phyloP scores from a whole-genome alignment of 2,329 filamentous ascomycete species.

The Colletotrichum incanum region DNA sequence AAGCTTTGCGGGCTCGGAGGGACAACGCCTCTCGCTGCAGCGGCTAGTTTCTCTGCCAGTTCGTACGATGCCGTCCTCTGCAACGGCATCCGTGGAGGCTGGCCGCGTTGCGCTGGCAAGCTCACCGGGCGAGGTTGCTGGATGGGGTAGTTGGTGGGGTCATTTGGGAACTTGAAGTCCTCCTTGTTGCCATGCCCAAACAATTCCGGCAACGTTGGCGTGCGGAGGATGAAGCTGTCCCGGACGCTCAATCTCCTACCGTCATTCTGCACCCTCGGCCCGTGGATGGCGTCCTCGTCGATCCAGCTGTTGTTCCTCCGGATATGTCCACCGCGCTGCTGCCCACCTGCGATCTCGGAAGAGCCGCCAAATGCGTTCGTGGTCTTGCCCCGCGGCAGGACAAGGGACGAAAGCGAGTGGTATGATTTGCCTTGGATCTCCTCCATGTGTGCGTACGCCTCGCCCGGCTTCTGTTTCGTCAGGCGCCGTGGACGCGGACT shows the following conservation, averaged over 20 bases:
- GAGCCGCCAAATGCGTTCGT: constrained; percentile 47
- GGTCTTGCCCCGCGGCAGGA: constrained; percentile 47
- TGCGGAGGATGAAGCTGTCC: constrained; percentile 51
- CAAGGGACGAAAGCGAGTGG: constrained; percentile 28
- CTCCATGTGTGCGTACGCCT: constrained; percentile 29
- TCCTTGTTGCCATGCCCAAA: constrained; percentile 43
- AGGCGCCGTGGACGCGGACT: constrained; percentile 39
- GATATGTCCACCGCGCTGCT: constrained; percentile 18
- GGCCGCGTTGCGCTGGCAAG: constrained; percentile 10
- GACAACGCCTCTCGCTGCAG: constrained; percentile 42
- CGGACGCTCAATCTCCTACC: constrained; percentile 49
- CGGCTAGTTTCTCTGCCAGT: constrained; percentile 41
- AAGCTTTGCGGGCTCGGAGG: constrained; percentile 10
- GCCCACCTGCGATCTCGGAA: background rate
- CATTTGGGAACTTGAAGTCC: constrained; percentile 31
- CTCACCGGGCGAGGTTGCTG: constrained; percentile 35
- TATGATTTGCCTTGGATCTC: constrained; percentile 28
- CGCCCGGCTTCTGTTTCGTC: constrained; percentile 18
- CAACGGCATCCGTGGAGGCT: constrained; percentile 35
- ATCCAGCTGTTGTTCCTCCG: constrained; percentile 58
- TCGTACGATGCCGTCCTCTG: constrained; percentile 42
- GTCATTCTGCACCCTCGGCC: constrained; percentile 58
- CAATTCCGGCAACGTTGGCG: constrained; percentile 56
- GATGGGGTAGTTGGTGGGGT: constrained; percentile 31
- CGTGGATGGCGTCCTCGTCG: constrained; percentile 67